Evolutionary conservation across 768 basidiomycete genomes (phyloP).

Genomic region (Mycena capillaripes): DNA sequence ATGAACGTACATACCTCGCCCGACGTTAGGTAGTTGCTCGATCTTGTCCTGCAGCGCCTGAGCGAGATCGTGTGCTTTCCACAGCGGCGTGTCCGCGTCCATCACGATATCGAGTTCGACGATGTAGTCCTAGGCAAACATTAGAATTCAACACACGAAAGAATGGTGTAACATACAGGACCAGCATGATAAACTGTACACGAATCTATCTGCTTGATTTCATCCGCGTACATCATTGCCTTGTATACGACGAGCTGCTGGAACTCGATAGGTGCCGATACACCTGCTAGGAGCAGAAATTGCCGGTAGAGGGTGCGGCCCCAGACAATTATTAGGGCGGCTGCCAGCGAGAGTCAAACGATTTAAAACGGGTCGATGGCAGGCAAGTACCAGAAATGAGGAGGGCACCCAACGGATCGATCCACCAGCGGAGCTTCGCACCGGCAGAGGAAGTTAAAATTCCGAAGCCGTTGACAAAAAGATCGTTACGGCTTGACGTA

Average conservation of each 20-base stretch:
- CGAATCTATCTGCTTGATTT: conserved; percentile 71
- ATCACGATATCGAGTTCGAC: conserved; percentile 79
- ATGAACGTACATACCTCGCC: conserved; percentile 43
- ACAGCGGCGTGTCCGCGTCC: conserved; percentile 69
- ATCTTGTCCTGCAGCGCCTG: conserved; percentile 68
- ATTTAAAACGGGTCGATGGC: background rate
- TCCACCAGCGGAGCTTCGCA: conserved; percentile 62
- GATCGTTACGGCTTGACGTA: conserved; percentile 48
- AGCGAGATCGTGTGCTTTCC: conserved; percentile 66
- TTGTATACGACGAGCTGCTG: conserved; percentile 76
- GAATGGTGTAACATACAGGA: background rate
- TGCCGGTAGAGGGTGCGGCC: conserved; percentile 62
- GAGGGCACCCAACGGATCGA: conserved; percentile 62
- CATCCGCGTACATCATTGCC: conserved; percentile 69
- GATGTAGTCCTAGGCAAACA: conserved; percentile 56
- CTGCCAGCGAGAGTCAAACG: conserved; percentile 45
- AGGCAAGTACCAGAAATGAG: conserved; percentile 47
- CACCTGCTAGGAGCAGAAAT: conserved; percentile 73
- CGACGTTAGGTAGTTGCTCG: conserved; percentile 69
- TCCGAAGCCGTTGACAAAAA: conserved; percentile 63
- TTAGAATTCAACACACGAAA: background rate
- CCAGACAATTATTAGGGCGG: conserved; percentile 66
- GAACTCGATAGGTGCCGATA: conserved; percentile 73
- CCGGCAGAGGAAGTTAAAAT: conserved; percentile 61
- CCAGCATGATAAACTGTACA: conserved; percentile 72